phyloP scores from a whole-genome alignment of 305 asterid genomes.

The Fraxinus sp. region DNA sequence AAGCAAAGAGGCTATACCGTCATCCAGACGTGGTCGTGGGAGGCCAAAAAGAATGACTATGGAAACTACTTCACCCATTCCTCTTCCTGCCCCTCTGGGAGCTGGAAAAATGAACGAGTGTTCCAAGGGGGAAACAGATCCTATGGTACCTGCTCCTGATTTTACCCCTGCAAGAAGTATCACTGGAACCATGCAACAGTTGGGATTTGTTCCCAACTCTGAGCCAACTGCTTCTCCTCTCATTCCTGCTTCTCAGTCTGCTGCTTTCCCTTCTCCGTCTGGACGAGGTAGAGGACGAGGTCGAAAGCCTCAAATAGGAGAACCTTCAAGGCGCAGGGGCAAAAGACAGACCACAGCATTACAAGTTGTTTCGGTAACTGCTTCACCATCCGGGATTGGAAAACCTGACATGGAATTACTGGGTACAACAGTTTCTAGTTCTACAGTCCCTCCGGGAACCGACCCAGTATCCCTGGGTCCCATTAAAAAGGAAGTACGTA shows the following conservation, averaged over 20 bases:
- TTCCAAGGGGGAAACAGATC: slow-evolving; percentile 42
- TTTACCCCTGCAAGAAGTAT: slow-evolving; percentile 35
- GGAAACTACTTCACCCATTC: slow-evolving; percentile 40
- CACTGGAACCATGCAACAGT: slow-evolving; percentile 39
- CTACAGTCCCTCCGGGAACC: slow-evolving; percentile 24
- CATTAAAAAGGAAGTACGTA: slow-evolving; percentile 26
- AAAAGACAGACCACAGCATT: slow-evolving; percentile 45
- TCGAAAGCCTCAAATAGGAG: slow-evolving; percentile 62
- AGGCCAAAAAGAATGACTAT: slow-evolving; percentile 72
- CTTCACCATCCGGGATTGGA: slow-evolving; percentile 34
- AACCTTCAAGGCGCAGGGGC: slow-evolving; percentile 71
- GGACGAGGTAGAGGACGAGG: slow-evolving; percentile 87
- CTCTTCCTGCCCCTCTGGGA: slow-evolving; percentile 41
- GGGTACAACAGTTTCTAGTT: slow-evolving; percentile 26
- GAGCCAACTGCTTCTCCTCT: slow-evolving; percentile 44
- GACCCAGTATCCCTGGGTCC: slow-evolving; percentile 39
- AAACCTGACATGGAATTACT: slow-evolving; percentile 34
- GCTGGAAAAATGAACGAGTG: slow-evolving; percentile 39
- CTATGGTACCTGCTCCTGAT: slow-evolving; percentile 46
- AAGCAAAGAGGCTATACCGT: slow-evolving; percentile 52
- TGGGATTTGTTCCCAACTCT: slow-evolving; percentile 35
- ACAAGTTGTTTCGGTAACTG: slow-evolving; percentile 41
- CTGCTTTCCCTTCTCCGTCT: slow-evolving; percentile 48
- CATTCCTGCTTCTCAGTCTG: slow-evolving; percentile 41
- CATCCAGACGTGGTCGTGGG: slow-evolving; percentile 92